Conservation (phyloP, 352 stramenopile genomes). For the Globisporangium cylindrosporum region DNA sequence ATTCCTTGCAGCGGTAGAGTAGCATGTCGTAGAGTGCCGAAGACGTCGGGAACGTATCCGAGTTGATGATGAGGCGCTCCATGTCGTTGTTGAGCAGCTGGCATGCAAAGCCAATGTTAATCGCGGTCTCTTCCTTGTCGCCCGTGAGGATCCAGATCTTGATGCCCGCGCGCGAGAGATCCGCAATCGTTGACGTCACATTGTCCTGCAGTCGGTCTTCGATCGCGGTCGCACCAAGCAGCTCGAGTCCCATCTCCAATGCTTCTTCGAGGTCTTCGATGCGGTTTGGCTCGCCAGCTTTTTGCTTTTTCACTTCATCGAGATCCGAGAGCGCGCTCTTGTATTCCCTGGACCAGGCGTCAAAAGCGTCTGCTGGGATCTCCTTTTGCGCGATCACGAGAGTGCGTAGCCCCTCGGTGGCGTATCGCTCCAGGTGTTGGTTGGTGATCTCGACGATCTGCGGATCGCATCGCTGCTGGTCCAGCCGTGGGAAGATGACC, state of each 20-base stretch:
- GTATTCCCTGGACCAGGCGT: slow-evolving; percentile 75
- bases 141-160: slow-evolving; percentile 88
- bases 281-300: slow-evolving; percentile 52
- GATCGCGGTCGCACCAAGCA: slow-evolving; percentile 79
- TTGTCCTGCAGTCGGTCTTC: slow-evolving; percentile 81
- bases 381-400: slow-evolving; percentile 87
- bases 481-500: slow-evolving; percentile 69
- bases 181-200: slow-evolving; percentile 71
- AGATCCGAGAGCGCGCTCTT: slow-evolving; percentile 70
- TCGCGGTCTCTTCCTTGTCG: slow-evolving; percentile 95
- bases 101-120: slow-evolving; percentile 96
- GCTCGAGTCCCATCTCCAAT: slow-evolving; percentile 67
- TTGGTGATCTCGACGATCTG: slow-evolving; percentile 62
- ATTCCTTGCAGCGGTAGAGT: slow-evolving; percentile 38
- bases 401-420: slow-evolving; percentile 83
- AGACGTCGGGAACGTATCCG: slow-evolving; percentile 46
- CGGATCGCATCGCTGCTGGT: slow-evolving; percentile 36
- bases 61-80: slow-evolving; percentile 86
- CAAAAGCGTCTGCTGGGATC: slow-evolving; percentile 59
- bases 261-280: slow-evolving; percentile 83
- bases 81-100: slow-evolving; percentile 96
- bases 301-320: slow-evolving; percentile 58
- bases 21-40: slow-evolving; percentile 67
- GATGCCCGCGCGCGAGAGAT: slow-evolving; percentile 68
- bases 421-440: slow-evolving; percentile 81